Evolutionary conservation across 345 rosid genomes (phyloP), one percentile per base, ranked within the genome.

Genomic region (Ricinus communis): DNA sequence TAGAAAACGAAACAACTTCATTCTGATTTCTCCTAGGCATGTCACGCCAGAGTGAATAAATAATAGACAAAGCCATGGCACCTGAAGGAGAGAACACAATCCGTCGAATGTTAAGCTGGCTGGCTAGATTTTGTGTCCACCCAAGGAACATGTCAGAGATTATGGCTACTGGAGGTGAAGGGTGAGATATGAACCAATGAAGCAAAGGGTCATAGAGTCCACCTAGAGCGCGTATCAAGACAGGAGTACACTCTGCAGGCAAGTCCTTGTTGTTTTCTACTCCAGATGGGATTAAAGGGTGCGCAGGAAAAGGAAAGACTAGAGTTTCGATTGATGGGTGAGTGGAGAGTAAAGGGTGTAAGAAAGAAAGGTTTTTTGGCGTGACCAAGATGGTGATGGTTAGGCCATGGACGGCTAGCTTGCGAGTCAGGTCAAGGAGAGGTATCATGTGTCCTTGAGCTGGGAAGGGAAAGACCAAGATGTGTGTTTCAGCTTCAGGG

Each of bases 131-230:
- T 31, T 79, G 74, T 47, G 91, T 85, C 97, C 97, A 91, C 18
- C 94, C 87, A 38, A 91, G 85, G 76, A 89, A 89, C 68, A 85
- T 78, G 72, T 90, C 89, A 10, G 94, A 83, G 9, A 89, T 22
- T 64, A 89, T 84, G 22, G 85, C 90, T 21, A 81, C 79, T 0
- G 91, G 94, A 0, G 92, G 87, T 5, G 84, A 76, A 13, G 75
- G 77, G 61, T 67, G 80, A 30, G 87, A 74, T 1, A 59, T 53
- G 73, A 89, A 81, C 86, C 89, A 89, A 6, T 73, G 38, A 63
- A 91, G 71, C 19, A 79, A 65, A 22, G 82, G 81, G 25, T 78
- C 54, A 68, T 82, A 83, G 70, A 70, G 87, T 25, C 74, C 82
- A 1, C 76, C 75, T 53, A 88, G 69, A 62, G 77, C 54, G 25